Percentiles rank a stretch among this genome's conserved stretches.
These are phyloP conservation scores for Lunularia cruciata DNA, from an alignment of 225 moss, liverwort and hornwort genomes.

Conservation along the genomic window DNA sequence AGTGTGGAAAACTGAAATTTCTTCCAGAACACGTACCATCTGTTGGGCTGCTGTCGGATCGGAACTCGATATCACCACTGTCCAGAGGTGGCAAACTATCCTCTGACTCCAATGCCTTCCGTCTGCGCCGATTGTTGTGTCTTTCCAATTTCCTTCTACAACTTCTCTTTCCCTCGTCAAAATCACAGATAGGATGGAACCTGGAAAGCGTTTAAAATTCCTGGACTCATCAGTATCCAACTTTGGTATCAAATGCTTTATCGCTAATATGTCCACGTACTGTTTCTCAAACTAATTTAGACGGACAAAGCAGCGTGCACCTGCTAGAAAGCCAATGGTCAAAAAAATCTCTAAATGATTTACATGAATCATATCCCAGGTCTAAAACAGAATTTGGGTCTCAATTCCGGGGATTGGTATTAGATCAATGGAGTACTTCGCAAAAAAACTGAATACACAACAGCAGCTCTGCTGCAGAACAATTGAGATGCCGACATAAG, in stretches of 20 bases:
- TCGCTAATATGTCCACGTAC: too few species aligned
- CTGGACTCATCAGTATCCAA: not conserved
- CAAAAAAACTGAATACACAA: too few species aligned
- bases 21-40: slow-evolving; percentile 49
- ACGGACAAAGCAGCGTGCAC: not conserved
- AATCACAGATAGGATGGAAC: slow-evolving; percentile 86
- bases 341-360: too few species aligned
- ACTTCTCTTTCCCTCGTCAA: slow-evolving; percentile 95
- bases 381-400: too few species aligned
- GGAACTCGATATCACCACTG: slow-evolving; percentile 42
- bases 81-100: slow-evolving; percentile 45
- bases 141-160: slow-evolving; percentile 90
- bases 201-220: slow-evolving; percentile 41
- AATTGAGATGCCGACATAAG: too few species aligned
- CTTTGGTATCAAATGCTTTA: too few species aligned
- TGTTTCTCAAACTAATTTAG: not conserved
- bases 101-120: slow-evolving; percentile 82
- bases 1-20: not conserved
- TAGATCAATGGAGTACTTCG: too few species aligned
- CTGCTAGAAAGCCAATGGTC: not conserved
- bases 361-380: too few species aligned
- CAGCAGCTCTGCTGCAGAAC: too few species aligned
- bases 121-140: slow-evolving; percentile 90
- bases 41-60: slow-evolving; percentile 51
- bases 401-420: too few species aligned